Evolutionary conservation across 2,329 filamentous ascomycete genomes (phyloP).

Genomic region (Exophiala lecanii-corni): DNA sequence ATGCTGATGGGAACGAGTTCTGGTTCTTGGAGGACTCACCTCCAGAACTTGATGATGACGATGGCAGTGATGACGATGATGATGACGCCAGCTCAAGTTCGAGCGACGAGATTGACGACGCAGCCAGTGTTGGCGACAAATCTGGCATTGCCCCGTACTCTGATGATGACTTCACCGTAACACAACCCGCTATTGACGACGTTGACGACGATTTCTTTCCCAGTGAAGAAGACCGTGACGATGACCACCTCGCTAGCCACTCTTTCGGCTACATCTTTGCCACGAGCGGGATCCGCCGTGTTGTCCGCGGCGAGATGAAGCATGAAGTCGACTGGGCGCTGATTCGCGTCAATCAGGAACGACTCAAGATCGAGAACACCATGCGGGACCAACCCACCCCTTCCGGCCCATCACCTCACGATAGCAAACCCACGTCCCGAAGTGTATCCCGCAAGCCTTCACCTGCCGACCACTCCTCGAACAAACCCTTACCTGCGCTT

Average conservation of each 20-base stretch:
- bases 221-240: slow-evolving; percentile 63
- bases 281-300: slow-evolving; percentile 80
- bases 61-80: slow-evolving; percentile 52
- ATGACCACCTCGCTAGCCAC: slow-evolving; percentile 78
- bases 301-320: slow-evolving; percentile 63
- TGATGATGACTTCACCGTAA: slow-evolving; percentile 78
- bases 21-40: slow-evolving; percentile 43
- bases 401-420: slow-evolving; percentile 30
- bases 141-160: slow-evolving; percentile 30
- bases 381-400: slow-evolving; percentile 45
- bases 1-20: slow-evolving; percentile 38
- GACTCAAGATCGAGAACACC: slow-evolving; percentile 67
- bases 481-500: background rate
- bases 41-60: slow-evolving; percentile 36
- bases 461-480: background rate
- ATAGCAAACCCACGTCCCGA: slow-evolving; percentile 32
- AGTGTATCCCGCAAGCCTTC: slow-evolving; percentile 25
- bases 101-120: slow-evolving; percentile 42
- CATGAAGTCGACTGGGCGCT: slow-evolving; percentile 97
- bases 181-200: slow-evolving; percentile 86
- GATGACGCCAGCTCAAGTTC: slow-evolving; percentile 37
- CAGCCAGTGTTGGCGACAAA: slow-evolving; percentile 63
- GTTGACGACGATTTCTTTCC: slow-evolving; percentile 80
- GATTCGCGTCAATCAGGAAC: slow-evolving; percentile 69
- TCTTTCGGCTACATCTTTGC: slow-evolving; percentile 80